phyloP scores from a whole-genome alignment of 192 early-diverging fungal genomes.

The Coemansia sp. region DNA sequence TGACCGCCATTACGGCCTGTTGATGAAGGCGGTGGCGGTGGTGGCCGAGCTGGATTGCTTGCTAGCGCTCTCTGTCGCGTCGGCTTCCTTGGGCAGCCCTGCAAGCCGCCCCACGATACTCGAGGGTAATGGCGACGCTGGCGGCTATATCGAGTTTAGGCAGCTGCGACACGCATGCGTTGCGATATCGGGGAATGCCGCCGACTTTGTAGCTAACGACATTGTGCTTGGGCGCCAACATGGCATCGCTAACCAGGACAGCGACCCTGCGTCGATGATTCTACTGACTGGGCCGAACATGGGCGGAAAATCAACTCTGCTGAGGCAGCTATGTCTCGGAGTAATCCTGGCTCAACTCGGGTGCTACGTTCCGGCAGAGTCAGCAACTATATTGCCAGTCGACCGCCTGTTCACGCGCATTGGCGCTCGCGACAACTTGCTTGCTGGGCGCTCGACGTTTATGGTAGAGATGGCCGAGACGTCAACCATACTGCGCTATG shows the following conservation, averaged over 20 bases:
- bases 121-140: slow-evolving; percentile 44
- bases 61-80: slow-evolving; percentile 72
- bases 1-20: slow-evolving; percentile 74
- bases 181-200: slow-evolving; percentile 31
- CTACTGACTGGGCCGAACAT: slow-evolving; percentile 99
- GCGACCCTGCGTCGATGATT: slow-evolving; percentile 65
- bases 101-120: slow-evolving; percentile 88
- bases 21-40: slow-evolving; percentile 71
- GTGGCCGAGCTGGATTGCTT: slow-evolving; percentile 91
- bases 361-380: slow-evolving; percentile 88
- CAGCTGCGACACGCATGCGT: slow-evolving; percentile 96
- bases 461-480: slow-evolving; percentile 97
- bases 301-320: slow-evolving; percentile 98
- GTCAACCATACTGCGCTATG: slow-evolving; percentile 87
- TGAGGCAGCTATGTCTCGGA: slow-evolving; percentile 93
- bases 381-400: slow-evolving; percentile 75
- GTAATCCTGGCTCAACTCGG: slow-evolving; percentile 97
- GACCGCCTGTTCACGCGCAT: slow-evolving; percentile 98
- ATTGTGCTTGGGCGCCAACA: slow-evolving; percentile 64
- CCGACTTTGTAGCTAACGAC: slow-evolving; percentile 97
- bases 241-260: slow-evolving; percentile 28
- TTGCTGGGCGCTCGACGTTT: slow-evolving; percentile 95
- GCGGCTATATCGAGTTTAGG: slow-evolving; percentile 78
- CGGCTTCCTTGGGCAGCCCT: slow-evolving; percentile 71
- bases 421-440: slow-evolving; percentile 96